Evolutionary conservation across 768 basidiomycete species (phyloP).

Genomic region (Boletus pseudo-olivaceus): DNA sequence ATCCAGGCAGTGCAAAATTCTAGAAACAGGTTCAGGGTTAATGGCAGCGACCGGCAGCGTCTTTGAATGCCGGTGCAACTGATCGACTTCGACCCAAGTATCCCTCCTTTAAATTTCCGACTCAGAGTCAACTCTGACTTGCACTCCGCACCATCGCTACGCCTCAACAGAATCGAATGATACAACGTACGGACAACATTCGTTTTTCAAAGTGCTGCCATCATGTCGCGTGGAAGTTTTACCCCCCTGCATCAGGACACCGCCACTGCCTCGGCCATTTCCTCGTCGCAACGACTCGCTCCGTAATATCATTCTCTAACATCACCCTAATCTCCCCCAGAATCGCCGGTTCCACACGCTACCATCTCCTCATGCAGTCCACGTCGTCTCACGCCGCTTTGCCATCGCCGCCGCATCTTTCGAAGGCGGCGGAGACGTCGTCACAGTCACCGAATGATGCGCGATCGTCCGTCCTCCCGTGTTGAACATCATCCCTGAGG

Average conservation of each 20-base stretch:
- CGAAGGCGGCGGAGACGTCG: constrained; percentile 39
- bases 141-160: neutral
- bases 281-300: constrained; percentile 58
- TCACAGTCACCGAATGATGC: constrained; percentile 56
- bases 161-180: neutral
- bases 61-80: too few species aligned
- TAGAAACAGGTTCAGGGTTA: too few species aligned
- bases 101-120: too few species aligned
- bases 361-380: constrained; percentile 52
- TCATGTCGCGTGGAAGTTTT: too few species aligned
- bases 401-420: constrained; percentile 32
- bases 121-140: neutral
- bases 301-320: constrained; percentile 64
- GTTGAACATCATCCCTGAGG: constrained; percentile 64
- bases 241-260: too few species aligned
- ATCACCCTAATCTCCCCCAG: constrained; percentile 50
- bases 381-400: constrained; percentile 33
- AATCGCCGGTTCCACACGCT: constrained; percentile 53
- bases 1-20: too few species aligned
- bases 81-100: too few species aligned
- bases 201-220: neutral
- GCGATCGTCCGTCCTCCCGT: constrained; percentile 49
- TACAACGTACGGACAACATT: neutral
- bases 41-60: too few species aligned
- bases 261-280: constrained; percentile 33